These are phyloP conservation scores for Wallacemonas sp. DNA, from an alignment of 208 protist species.

Conservation along the genomic window DNA sequence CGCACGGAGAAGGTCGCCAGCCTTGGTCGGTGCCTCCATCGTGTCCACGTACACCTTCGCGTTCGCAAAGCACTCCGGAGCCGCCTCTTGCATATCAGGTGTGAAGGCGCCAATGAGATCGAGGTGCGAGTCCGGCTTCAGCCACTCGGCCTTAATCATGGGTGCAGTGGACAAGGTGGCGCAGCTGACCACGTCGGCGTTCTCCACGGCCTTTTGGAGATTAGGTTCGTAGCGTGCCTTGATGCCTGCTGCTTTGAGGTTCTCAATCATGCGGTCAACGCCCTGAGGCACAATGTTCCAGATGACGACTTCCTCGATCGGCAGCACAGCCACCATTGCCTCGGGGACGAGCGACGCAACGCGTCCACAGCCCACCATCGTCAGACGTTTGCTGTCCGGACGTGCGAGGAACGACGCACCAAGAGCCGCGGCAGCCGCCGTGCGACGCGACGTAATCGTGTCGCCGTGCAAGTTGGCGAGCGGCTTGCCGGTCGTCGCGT, in stretches of 20 bases:
- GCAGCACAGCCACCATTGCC: neutral
- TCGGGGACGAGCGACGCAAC: conserved; percentile 9
- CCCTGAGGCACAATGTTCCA: neutral
- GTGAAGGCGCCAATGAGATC: conserved; percentile 10
- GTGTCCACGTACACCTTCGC: conserved; percentile 6
- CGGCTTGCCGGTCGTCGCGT: conserved; percentile 10
- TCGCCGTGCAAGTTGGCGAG: conserved; percentile 12
- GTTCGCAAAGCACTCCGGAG: conserved; percentile 4
- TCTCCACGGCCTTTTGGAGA: neutral
- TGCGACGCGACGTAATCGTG: conserved; percentile 13
- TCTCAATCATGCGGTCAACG: neutral
- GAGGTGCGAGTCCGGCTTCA: conserved; percentile 9
- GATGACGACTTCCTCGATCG: conserved; percentile 4
- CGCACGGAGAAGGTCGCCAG: conserved; percentile 11
- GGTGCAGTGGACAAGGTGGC: neutral
- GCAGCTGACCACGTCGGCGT: conserved; percentile 1
- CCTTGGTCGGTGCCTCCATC: conserved; percentile 10
- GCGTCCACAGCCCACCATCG: conserved; percentile 9
- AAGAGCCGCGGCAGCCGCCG: conserved; percentile 10
- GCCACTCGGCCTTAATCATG: conserved; percentile 8
- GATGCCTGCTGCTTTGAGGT: neutral
- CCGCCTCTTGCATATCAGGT: conserved; percentile 7
- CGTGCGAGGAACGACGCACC: conserved; percentile 10
- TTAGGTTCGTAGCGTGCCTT: neutral
- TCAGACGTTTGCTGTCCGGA: neutral